phyloP scores from a whole-genome alignment of 2,329 filamentous ascomycete species.

The Elsinoe ampelina region DNA sequence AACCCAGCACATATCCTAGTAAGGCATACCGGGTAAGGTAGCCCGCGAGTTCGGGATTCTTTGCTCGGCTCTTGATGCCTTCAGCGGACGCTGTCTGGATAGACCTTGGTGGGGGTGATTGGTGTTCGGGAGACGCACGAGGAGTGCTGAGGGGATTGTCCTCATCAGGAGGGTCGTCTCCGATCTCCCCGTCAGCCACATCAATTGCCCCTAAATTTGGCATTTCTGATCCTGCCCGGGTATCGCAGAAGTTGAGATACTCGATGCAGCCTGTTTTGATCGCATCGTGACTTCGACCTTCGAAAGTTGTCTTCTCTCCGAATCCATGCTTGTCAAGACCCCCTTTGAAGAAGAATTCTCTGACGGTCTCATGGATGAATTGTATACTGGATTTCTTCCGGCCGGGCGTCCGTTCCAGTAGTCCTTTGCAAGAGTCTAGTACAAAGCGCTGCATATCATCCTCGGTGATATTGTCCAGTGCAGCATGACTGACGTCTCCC shows the following conservation, averaged over 20 bases:
- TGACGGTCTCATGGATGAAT: conserved; percentile 6
- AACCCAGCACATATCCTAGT: not conserved
- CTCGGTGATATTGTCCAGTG: not conserved
- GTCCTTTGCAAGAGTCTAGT: not conserved
- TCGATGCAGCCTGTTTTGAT: not conserved
- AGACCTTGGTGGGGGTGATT: no score
- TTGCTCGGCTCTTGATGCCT: not conserved
- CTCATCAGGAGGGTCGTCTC: no score
- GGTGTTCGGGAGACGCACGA: no score
- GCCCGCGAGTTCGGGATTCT: not conserved
- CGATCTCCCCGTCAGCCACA: no score
- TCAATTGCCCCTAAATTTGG: no score
- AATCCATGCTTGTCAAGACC: not conserved
- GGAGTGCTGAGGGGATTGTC: no score
- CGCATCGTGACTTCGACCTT: not conserved
- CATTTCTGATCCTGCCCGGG: no score
- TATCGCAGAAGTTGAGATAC: not conserved
- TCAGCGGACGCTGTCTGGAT: no score
- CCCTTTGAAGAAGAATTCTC: not conserved
- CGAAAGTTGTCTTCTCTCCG: not conserved
- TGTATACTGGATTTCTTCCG: not conserved
- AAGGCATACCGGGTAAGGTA: not conserved
- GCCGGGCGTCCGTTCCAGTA: not conserved
- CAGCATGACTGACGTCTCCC: not conserved
- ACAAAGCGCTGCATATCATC: not conserved